Evolutionary conservation across 2,329 filamentous ascomycete species (phyloP).

Genomic region (Trichoderma afroharzianum): DNA sequence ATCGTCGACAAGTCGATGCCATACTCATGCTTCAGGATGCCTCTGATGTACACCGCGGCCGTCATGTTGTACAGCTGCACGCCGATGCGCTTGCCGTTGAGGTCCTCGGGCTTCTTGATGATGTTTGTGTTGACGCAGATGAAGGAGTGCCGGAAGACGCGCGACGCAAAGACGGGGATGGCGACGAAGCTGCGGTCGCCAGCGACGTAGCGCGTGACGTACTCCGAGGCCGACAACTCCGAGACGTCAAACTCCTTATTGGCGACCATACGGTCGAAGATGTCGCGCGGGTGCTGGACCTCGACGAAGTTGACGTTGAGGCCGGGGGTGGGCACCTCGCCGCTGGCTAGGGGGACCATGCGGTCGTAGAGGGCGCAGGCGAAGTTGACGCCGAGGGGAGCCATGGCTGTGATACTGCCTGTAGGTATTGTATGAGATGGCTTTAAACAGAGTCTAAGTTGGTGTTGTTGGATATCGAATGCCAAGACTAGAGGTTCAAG

Average conservation of each 20-base stretch:
- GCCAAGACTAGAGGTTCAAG: neutral
- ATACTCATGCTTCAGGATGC: neutral
- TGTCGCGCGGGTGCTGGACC: conserved; percentile 12
- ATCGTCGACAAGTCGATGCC: conserved; percentile 1
- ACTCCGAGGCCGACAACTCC: conserved; percentile 1
- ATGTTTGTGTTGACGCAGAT: conserved; percentile 13
- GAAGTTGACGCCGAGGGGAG: conserved; percentile 6
- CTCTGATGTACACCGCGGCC: conserved; percentile 5
- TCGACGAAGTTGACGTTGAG: conserved; percentile 15
- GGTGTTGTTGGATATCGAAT: neutral
- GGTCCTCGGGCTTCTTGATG: conserved; percentile 1
- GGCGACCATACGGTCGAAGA: conserved; percentile 13
- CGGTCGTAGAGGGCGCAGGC: conserved; percentile 13
- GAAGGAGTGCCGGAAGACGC: conserved; percentile 10
- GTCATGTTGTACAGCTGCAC: conserved; percentile 14
- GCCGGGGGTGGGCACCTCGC: conserved; percentile 1
- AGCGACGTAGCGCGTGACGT: conserved; percentile 1
- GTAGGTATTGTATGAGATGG: neutral
- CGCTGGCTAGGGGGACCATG: conserved; percentile 4
- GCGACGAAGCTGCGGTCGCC: conserved; percentile 13
- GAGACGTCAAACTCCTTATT: conserved; percentile 1
- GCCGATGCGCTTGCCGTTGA: conserved; percentile 13
- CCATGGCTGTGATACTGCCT: neutral
- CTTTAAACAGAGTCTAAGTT: no score
- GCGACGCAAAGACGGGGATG: conserved; percentile 14